Percentiles rank a stretch among this genome's conserved stretches.
Evolutionary conservation across 2,329 filamentous ascomycete species (phyloP).

Genomic region (Pseudocercospora fuligena): DNA sequence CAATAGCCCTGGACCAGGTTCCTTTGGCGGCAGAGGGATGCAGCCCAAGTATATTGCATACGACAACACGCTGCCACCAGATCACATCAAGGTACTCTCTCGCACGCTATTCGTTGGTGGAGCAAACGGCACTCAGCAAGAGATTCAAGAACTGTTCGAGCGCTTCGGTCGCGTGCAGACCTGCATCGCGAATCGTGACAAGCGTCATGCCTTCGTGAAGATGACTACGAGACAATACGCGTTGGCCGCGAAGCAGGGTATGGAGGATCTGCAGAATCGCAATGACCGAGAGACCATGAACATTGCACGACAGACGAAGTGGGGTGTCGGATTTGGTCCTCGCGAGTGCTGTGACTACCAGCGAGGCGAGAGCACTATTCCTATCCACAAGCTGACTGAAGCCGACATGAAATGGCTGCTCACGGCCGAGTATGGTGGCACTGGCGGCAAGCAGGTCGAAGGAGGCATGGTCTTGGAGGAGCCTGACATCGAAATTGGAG

Average conservation of each 20-base stretch:
- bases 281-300: conserved; percentile 74
- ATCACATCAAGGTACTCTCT: conserved; percentile 89
- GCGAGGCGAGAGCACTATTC: conserved; percentile 89
- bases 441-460: conserved; percentile 80
- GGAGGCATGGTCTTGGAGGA: conserved; percentile 90
- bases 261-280: conserved; percentile 88
- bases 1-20: conserved; percentile 63
- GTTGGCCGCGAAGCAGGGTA: conserved; percentile 79
- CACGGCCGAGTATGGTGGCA: conserved; percentile 90
- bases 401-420: conserved; percentile 98
- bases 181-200: conserved; percentile 97
- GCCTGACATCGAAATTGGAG: conserved; percentile 97
- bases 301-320: conserved; percentile 74
- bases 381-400: conserved; percentile 89
- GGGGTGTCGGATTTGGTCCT: conserved; percentile 96
- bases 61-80: conserved; percentile 73
- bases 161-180: conserved; percentile 89
- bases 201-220: conserved; percentile 98
- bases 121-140: conserved; percentile 77
- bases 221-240: conserved; percentile 92
- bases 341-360: conserved; percentile 96
- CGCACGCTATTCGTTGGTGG: conserved; percentile 96
- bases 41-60: conserved; percentile 78
- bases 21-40: conserved; percentile 43
- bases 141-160: conserved; percentile 79